phyloP scores from a whole-genome alignment of 2,329 filamentous ascomycete genomes.

The Fusarium sp. region DNA sequence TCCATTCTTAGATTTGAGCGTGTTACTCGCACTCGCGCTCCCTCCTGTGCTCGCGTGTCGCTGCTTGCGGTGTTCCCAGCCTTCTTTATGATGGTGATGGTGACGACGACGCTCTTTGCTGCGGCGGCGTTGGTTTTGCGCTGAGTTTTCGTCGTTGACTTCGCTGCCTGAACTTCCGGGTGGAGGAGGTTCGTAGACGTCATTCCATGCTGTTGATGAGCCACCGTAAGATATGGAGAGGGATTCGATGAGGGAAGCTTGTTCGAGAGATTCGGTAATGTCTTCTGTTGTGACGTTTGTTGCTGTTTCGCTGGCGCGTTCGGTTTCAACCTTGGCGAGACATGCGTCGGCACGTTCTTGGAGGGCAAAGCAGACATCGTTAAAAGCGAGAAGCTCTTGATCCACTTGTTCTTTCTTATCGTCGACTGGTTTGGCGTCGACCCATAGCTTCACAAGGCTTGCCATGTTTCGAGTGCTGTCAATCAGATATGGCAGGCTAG shows the following conservation, averaged over 20 bases:
- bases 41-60: constrained; percentile 47
- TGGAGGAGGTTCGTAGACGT: constrained; percentile 49
- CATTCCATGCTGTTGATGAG: constrained; percentile 44
- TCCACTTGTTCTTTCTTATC: constrained; percentile 50
- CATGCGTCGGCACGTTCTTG: constrained; percentile 64
- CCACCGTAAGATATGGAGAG: constrained; percentile 47
- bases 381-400: constrained; percentile 66
- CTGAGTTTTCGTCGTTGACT: constrained; percentile 40
- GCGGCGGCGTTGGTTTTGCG: constrained; percentile 37
- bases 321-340: constrained; percentile 60
- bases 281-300: constrained; percentile 50
- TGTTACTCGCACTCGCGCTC: constrained; percentile 46
- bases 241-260: constrained; percentile 52
- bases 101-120: constrained; percentile 51
- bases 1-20: constrained; percentile 52
- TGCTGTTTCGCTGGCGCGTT: constrained; percentile 53
- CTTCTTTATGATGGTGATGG: constrained; percentile 43
- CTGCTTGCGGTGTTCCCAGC: constrained; percentile 42
- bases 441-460: constrained; percentile 83
- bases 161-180: constrained; percentile 66
- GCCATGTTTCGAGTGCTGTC: constrained; percentile 89
- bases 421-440: constrained; percentile 63
- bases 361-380: constrained; percentile 61
- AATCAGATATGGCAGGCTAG: constrained; percentile 90
- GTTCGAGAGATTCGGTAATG: constrained; percentile 62